Evolutionary conservation across 805 yeast species (phyloP).

Genomic region (Cyberlindnera maritima): DNA sequence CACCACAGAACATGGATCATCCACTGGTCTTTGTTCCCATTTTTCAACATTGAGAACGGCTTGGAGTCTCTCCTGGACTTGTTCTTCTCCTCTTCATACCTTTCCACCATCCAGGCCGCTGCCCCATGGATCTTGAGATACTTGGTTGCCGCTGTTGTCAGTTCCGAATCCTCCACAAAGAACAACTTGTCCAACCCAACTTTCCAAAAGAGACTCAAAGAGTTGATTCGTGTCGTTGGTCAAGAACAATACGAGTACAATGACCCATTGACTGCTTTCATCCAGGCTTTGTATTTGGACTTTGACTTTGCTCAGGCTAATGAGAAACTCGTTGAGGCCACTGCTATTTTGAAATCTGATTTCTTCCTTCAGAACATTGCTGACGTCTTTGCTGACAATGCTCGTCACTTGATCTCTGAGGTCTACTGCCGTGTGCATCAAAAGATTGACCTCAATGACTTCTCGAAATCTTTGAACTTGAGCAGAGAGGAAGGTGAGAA

Average conservation of each 20-base stretch:
- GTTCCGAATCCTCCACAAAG: slow-evolving; percentile 32
- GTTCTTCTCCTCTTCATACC: slow-evolving; percentile 55
- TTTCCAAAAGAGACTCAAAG: slow-evolving; percentile 55
- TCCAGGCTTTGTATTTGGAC: slow-evolving; percentile 52
- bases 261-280: slow-evolving; percentile 61
- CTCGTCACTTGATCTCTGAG: slow-evolving; percentile 50
- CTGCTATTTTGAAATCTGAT: slow-evolving; percentile 48
- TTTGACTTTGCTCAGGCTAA: slow-evolving; percentile 57
- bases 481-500: slow-evolving; percentile 46
- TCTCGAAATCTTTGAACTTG: slow-evolving; percentile 44
- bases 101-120: slow-evolving; percentile 66
- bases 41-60: slow-evolving; percentile 52
- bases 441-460: slow-evolving; percentile 42
- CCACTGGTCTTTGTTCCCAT: slow-evolving; percentile 68
- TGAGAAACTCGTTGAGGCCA: slow-evolving; percentile 44
- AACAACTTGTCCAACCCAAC: slow-evolving; percentile 29
- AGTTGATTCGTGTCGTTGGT: slow-evolving; percentile 52
- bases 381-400: slow-evolving; percentile 41
- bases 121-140: slow-evolving; percentile 72
- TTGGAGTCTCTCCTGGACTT: slow-evolving; percentile 53
- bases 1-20: slow-evolving; percentile 66
- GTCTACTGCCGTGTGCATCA: slow-evolving; percentile 54
- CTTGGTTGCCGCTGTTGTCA: slow-evolving; percentile 56
- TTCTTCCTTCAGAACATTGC: slow-evolving; percentile 49
- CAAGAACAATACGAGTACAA: slow-evolving; percentile 64